A percentile compares a stretch with the other conserved stretches of the same genome.
Conservation (phyloP, 2,329 filamentous ascomycete species). For the Alternaria solani region DNA sequence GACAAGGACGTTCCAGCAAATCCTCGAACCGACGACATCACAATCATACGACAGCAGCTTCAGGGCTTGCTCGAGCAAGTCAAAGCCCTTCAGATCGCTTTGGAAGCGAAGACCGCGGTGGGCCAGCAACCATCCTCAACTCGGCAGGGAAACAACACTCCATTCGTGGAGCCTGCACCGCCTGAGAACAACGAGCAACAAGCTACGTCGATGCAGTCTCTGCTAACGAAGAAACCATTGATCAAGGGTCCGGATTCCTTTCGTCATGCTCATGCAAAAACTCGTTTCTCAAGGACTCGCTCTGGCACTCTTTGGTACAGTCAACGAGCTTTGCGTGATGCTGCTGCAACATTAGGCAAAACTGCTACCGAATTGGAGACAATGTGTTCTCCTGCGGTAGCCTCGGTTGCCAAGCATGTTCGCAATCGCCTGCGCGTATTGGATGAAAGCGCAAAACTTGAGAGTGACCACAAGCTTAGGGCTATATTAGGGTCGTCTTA, state of each 20-base stretch:
- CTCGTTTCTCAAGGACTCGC: not conserved
- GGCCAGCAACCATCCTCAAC: not conserved
- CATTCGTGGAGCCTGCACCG: not conserved
- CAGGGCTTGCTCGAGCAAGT: constrained; percentile 26
- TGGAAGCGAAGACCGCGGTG: constrained; percentile 2
- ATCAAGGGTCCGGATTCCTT: not conserved
- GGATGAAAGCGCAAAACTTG: not conserved
- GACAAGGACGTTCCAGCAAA: not conserved
- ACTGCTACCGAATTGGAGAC: not conserved
- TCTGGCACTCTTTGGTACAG: not conserved
- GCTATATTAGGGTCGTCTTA: not conserved
- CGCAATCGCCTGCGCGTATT: constrained; percentile 7
- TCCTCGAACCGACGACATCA: not conserved
- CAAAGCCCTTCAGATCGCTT: constrained; percentile 18
- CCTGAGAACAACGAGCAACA: not conserved
- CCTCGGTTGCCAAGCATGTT: not conserved
- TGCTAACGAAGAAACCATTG: not conserved
- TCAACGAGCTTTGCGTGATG: not conserved
- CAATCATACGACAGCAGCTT: constrained; percentile 18
- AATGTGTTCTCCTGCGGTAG: constrained; percentile 2
- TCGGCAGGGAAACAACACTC: not conserved
- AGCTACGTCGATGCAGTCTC: not conserved
- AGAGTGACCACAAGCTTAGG: not conserved
- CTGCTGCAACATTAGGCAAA: not conserved
- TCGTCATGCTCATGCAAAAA: not conserved